Evolutionary conservation across 176 grass and related monocot species (phyloP).

Genomic region (Sorghum bicolor): DNA sequence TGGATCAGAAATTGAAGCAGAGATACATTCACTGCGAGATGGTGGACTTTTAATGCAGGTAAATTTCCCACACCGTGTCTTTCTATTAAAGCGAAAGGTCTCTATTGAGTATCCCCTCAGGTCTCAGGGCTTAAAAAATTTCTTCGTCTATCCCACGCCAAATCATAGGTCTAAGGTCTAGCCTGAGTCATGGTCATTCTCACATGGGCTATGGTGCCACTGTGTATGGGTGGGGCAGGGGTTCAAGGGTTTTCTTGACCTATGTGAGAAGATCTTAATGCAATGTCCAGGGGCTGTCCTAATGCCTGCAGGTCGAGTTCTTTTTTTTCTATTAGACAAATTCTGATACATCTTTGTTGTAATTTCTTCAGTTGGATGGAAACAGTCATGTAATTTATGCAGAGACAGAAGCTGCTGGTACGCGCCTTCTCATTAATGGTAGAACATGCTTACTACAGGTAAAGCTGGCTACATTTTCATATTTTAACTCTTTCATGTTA

Average conservation of each 20-base stretch:
- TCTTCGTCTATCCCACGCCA: not conserved
- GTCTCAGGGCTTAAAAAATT: not conserved
- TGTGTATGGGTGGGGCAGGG: not conserved
- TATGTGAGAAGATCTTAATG: not conserved
- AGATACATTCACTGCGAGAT: constrained; percentile 92
- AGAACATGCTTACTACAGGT: constrained; percentile 99
- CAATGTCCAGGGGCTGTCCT: not conserved
- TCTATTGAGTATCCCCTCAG: not conserved
- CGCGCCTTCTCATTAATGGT: constrained; percentile 98
- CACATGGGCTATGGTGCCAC: not conserved
- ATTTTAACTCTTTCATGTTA: constrained; percentile 15
- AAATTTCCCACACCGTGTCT: constrained; percentile 30
- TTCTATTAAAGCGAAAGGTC: not conserved
- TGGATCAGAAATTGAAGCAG: constrained; percentile 79
- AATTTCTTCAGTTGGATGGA: constrained; percentile 79
- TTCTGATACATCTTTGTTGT: constrained; percentile 22
- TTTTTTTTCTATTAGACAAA: not conserved
- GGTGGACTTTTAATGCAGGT: constrained; percentile 99
- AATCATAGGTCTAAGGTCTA: no score
- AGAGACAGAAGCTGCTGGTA: constrained; percentile 96
- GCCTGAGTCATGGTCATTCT: not conserved
- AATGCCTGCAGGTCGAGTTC: no score
- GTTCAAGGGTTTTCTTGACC: not conserved
- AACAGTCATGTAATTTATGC: constrained; percentile 99
- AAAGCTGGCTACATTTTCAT: constrained; percentile 4